Evolutionary conservation across 2,329 filamentous ascomycete species (phyloP), one percentile per base, ranked within the genome.

Genomic region (Atkinsonella hypoxylon): DNA sequence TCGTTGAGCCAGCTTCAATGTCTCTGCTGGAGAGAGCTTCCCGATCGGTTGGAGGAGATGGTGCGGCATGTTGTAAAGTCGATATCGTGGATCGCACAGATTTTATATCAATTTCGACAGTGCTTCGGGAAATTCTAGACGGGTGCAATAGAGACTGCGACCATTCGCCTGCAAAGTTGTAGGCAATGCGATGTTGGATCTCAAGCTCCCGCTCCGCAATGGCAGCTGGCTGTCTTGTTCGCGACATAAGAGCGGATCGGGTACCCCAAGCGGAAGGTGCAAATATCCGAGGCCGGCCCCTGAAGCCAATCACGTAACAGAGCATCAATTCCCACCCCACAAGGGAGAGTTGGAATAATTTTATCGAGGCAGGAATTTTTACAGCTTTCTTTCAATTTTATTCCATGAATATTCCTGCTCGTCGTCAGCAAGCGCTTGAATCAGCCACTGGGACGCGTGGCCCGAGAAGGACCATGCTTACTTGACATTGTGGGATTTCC

Each of bases 1-100:
- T 67, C 78, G 73, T 59, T 82, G 78, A n/a, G 81, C 78, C 50
- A 81, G 68, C 57, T 74, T 66, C 53, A 82, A 67, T 48, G 76
- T 79, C 56, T 76, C 74, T 31, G 70, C 67, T 11, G 77, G 76
- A 31, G 79, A 71, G 34, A 83, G 71, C 58, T 78, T 72, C 59
- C 72, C 72, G 38, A 79, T 76, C 7, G 79, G 77, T 52, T 75
- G 75, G 51, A 81, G 67, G 17, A 83, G 70, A 39, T 78, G 74
- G 6, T 72, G 71, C 12, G 70, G 60, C 76, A 80, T 80, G 15
- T 6, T 45, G 41, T 60, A 49, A 48, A 40, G 39, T 41, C 11
- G 39, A 36, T 7, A 12, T 12, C 15, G 18, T 13, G 15, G 17
- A 11, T 31, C 36, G 46, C 17, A 12, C 34, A 15, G 34, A 12